These are phyloP conservation scores for Penicillium sp. DNA, from an alignment of 2,329 filamentous ascomycete genomes.

Conservation along the genomic window DNA sequence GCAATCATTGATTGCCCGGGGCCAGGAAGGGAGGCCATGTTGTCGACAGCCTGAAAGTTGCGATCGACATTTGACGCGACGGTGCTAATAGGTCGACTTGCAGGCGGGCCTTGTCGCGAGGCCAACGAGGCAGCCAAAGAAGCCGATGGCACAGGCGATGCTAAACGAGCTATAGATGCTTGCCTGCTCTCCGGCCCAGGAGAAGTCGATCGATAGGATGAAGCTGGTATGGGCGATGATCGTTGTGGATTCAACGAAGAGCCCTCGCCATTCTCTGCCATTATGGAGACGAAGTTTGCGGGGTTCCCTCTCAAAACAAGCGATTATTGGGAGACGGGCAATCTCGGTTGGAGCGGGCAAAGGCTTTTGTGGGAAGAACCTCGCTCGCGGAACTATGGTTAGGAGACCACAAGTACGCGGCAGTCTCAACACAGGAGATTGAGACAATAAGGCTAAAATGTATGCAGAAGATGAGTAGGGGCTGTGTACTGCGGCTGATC, in stretches of 20 bases:
- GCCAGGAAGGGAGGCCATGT: conserved; percentile 58
- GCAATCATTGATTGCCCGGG: conserved; percentile 84
- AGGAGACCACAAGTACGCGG: no score
- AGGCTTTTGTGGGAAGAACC: no score
- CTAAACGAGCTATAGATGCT: conserved; percentile 50
- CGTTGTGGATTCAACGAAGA: conserved; percentile 29
- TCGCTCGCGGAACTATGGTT: no score
- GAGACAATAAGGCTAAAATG: conserved; percentile 3
- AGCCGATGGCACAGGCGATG: conserved; percentile 50
- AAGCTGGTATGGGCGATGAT: conserved; percentile 5
- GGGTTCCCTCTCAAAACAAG: no score
- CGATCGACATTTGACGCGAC: conserved; percentile 48
- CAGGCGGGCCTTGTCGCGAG: conserved; percentile 38
- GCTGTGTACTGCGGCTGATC: conserved; percentile 7
- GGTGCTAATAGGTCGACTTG: conserved; percentile 37
- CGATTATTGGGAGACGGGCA: no score
- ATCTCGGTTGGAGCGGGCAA: no score
- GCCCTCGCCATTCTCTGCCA: conserved; percentile 35
- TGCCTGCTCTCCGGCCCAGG: conserved; percentile 43
- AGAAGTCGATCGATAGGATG: conserved; percentile 24
- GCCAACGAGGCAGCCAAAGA: conserved; percentile 25
- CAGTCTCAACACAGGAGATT: not conserved
- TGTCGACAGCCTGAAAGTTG: conserved; percentile 55
- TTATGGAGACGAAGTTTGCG: conserved; percentile 10
- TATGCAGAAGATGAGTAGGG: conserved; percentile 6